These are phyloP conservation scores for Albizia julibrissin DNA, from an alignment of 306 rosid genomes.

Conservation along the genomic window DNA sequence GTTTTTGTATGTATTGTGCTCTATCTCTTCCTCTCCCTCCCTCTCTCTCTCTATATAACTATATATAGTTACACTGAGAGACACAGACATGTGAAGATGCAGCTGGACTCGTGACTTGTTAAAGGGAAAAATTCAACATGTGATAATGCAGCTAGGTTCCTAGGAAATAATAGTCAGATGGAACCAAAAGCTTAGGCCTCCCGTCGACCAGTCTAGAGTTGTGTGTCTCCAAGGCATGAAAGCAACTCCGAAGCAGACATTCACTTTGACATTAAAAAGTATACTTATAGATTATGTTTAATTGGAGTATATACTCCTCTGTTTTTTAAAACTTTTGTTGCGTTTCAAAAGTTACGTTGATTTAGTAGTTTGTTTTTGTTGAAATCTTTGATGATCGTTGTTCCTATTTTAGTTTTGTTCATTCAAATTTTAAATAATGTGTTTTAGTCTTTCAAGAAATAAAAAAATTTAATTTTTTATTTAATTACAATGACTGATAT, in stretches of 20 bases:
- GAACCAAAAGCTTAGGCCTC: neutral
- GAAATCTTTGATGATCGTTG: too few species aligned
- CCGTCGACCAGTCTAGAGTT: neutral
- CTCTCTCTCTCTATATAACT: neutral
- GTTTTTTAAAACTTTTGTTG: neutral
- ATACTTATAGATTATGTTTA: neutral
- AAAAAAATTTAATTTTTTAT: too few species aligned
- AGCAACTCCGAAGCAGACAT: neutral
- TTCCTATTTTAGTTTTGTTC: too few species aligned
- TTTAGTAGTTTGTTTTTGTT: too few species aligned
- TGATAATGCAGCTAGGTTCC: neutral
- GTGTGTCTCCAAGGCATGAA: neutral
- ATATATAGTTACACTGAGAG: neutral
- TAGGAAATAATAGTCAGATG: neutral
- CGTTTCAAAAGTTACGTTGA: neutral
- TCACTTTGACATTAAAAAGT: neutral
- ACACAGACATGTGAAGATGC: neutral
- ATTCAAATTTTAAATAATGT: too few species aligned
- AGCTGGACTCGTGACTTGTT: neutral
- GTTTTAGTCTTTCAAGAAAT: rapidly evolving
- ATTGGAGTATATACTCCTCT: neutral
- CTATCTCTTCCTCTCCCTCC: too few species aligned
- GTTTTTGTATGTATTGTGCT: neutral
- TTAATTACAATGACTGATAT: too few species aligned
- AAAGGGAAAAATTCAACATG: neutral